Base-by-base conservation (phyloP, 495 filamentous ascomycete species). In the Entonaema liquescens region DNA sequence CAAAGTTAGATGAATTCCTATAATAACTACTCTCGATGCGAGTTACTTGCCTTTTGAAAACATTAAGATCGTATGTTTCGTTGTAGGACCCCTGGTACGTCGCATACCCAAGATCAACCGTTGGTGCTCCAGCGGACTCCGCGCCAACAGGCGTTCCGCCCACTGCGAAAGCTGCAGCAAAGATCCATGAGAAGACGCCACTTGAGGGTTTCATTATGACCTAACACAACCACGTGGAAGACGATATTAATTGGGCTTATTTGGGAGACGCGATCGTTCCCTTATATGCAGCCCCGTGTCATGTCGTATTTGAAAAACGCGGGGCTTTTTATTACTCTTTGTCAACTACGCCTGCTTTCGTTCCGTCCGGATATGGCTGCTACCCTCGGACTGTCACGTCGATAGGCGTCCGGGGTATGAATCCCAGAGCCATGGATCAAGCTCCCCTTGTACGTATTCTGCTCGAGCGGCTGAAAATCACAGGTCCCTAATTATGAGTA, bases 31-130 rank as follows among this genome's bases (percentile, higher is more conserved):
- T 29, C n/a, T n/a, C n/a, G 38, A 49, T 25, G 25, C 12, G 26
- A 6, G 21, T 28, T 17, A 47, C 76, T 42, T 50, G 79, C 80
- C 80, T 77, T 62, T 78, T 80, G 79, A 79, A 82, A 52, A 72
- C 70, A 70, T 82, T 81, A 25, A 82, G 57, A 7, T 74, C 77
- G 21, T 68, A 76, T 0, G 79, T 65, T 0, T 73, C 25, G 53
- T 81, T 75, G 47, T 70, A 66, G 26, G 74, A 76, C 17, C 80
- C 80, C 31, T 77, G 63, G 57, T 83, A 81, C 58, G 77, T 81
- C 56, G 79, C 79, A 53, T 83, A 82, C 26, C 80, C 80, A 13
- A 80, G 54, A 68, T 81, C 64, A 38, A 81, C 79, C 3, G 74
- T 72, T 13, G 74, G 77, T 21, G 17, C 52, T 49, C 0, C 15